Base-by-base conservation (phyloP, 2,329 filamentous ascomycete species). In the Fulvia fulva region DNA sequence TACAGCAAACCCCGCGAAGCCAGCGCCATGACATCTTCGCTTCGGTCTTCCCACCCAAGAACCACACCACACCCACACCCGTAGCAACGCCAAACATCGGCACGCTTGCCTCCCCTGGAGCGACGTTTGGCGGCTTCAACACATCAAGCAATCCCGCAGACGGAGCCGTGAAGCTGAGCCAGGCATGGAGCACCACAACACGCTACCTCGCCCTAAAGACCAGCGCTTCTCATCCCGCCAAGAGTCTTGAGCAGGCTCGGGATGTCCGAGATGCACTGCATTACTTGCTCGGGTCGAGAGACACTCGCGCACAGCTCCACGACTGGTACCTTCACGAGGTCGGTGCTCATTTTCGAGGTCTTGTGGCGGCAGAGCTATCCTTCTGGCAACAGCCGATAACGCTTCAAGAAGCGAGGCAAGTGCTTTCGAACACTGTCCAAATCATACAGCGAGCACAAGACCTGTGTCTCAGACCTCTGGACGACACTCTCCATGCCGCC, bases 321-420 rank as follows among this genome's bases (percentile, higher is more conserved):
- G 73, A 76, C n/a, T 80, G 78, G 78, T 80, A 77, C 57, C 72
- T 69, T 5, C 72, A 77, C 47, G 77, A 79, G 58, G 73, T 77
- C 52, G 67, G 71, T 25, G 58, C 72, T 16, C 75, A 79, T 60
- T 79, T 78, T 65, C 72, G 75, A 55, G 63, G 61, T 54, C 68
- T 62, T 51, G 67, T 70, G 25, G 44, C 63, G 28, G 58, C 65
- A 14, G 26, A 60, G 30, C 62, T 72, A 0, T 50, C 58, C n/a
- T 56, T 56, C 25, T 71, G 67, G 67, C 50, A 67, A 8, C 34
- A 63, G 19, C 65, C 65, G n/a, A 62, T 72, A 7, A 57, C 57
- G 4, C 32, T 62, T 14, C 45, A 59, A 1, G 59, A 70, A 14
- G 69, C 73, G 6, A 71, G 67, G 63, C 59, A 68, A 11, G 58